phyloP scores from a whole-genome alignment of 169 alveolate species.

The Plasmodium malariae region DNA sequence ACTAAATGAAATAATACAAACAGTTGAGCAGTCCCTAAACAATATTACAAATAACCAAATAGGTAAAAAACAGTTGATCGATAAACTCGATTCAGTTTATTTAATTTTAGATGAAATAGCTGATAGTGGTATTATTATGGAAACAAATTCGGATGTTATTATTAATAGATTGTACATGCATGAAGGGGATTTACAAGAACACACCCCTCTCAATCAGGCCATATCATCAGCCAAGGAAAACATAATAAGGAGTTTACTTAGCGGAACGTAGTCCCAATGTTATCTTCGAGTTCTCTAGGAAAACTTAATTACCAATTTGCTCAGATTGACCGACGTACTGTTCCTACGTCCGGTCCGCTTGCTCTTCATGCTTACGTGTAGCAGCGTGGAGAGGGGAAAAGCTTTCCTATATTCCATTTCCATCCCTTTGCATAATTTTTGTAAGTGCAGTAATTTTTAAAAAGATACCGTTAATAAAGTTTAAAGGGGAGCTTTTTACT shows the following conservation, averaged over 20 bases:
- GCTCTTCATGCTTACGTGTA: no score
- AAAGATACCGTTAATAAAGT: no score
- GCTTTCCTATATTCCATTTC: no score
- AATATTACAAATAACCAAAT: slow-evolving; percentile 79
- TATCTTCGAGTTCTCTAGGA: no score
- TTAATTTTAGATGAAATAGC: slow-evolving; percentile 83
- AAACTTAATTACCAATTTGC: no score
- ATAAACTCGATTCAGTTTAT: slow-evolving; percentile 82
- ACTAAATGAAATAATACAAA: slow-evolving; percentile 78
- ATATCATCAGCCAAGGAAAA: slow-evolving; percentile 69
- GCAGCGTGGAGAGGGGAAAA: no score
- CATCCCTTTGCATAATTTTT: no score
- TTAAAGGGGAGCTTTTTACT: no score
- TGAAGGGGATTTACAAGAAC: slow-evolving; percentile 57
- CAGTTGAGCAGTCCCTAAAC: slow-evolving; percentile 77
- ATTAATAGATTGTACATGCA: slow-evolving; percentile 49
- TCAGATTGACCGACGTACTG: no score
- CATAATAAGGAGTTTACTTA: slow-evolving; percentile 50
- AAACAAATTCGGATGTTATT: slow-evolving; percentile 37
- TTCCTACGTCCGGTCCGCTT: no score
- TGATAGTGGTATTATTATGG: slow-evolving; percentile 83
- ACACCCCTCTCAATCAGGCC: slow-evolving; percentile 60
- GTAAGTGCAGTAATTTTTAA: no score
- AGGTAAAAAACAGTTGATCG: slow-evolving; percentile 76
- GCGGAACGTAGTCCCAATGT: slow-evolving; percentile 58